These are phyloP conservation scores for Parachlorella kessleri DNA, from an alignment of 139 green algal species.

Conservation along the genomic window DNA sequence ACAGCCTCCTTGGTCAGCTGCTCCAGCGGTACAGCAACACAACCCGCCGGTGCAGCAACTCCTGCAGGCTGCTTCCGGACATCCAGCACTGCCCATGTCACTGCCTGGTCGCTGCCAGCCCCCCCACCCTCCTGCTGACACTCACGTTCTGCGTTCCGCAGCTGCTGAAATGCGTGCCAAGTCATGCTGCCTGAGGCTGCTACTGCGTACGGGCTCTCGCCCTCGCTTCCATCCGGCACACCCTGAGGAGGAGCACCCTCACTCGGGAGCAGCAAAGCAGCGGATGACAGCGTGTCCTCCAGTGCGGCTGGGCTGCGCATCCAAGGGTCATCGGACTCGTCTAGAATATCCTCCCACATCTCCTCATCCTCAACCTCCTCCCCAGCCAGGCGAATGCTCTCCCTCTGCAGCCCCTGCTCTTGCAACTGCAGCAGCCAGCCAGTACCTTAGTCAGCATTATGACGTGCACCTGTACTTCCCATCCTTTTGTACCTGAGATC, in stretches of 20 bases:
- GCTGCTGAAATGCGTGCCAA: too few relatives aligned
- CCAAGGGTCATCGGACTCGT: slow-evolving; percentile 5
- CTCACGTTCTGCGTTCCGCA: too few relatives aligned
- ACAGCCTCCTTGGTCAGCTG: neutral
- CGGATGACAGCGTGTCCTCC: neutral
- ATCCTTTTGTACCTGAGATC: too few relatives aligned
- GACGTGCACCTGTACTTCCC: too few relatives aligned
- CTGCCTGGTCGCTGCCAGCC: neutral
- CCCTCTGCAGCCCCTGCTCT: too few relatives aligned
- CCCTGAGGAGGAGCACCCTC: too few relatives aligned
- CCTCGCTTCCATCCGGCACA: too few relatives aligned
- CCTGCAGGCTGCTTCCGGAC: neutral
- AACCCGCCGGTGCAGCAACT: neutral
- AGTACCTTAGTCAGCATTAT: too few relatives aligned
- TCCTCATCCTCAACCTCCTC: slow-evolving; percentile 3
- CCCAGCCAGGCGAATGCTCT: too few relatives aligned
- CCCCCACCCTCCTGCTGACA: neutral
- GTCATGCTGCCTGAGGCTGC: too few relatives aligned
- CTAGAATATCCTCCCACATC: slow-evolving; percentile 9
- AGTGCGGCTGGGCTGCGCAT: neutral
- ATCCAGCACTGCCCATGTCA: neutral
- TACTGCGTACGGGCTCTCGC: too few relatives aligned
- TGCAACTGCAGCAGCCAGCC: too few relatives aligned
- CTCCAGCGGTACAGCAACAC: neutral
- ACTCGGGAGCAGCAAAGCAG: neutral